phyloP scores from a whole-genome alignment of 1,139 yeast genomes.

The Geotrichum bryndzae region DNA sequence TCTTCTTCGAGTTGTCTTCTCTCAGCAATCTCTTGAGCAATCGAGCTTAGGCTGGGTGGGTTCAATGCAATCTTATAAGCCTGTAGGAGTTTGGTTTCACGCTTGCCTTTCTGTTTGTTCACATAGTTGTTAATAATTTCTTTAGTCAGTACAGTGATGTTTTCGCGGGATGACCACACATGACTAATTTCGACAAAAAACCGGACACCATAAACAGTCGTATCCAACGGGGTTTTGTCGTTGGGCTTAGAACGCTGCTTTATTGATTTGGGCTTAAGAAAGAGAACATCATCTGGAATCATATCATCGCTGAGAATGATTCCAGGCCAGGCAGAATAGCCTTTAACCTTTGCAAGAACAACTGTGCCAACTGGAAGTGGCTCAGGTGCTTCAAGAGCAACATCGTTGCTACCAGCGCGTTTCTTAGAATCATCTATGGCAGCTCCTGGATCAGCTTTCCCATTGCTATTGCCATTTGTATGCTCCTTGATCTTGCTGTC shows the following conservation, averaged over 20 bases:
- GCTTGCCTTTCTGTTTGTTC: slow-evolving; percentile 1
- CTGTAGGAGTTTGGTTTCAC: neutral
- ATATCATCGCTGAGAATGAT: slow-evolving; percentile 20
- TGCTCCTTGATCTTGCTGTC: neutral
- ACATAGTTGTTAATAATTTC: slow-evolving; percentile 4
- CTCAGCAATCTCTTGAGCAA: slow-evolving; percentile 8
- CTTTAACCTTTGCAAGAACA: slow-evolving; percentile 36
- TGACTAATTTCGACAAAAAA: slow-evolving; percentile 33
- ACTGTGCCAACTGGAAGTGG: slow-evolving; percentile 29
- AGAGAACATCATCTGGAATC: slow-evolving; percentile 24
- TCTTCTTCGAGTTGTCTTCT: slow-evolving; percentile 4
- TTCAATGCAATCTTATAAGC: slow-evolving; percentile 8
- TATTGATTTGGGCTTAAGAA: slow-evolving; percentile 26
- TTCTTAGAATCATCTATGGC: neutral
- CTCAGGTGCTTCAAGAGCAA: neutral
- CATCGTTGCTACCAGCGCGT: neutral
- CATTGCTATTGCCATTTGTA: neutral
- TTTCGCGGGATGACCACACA: slow-evolving; percentile 31
- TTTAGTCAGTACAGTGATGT: slow-evolving; percentile 5
- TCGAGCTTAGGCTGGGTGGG: slow-evolving; percentile 7
- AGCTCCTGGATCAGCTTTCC: neutral
- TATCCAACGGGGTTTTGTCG: slow-evolving; percentile 5
- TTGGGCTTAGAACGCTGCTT: slow-evolving; percentile 18
- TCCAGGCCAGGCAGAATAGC: slow-evolving; percentile 40
- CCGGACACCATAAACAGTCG: slow-evolving; percentile 31